A percentile compares a stretch with the other conserved stretches of the same genome.
Evolutionary conservation across 257 asterid genomes (phyloP).

Genomic region (Pogostemon cablin): DNA sequence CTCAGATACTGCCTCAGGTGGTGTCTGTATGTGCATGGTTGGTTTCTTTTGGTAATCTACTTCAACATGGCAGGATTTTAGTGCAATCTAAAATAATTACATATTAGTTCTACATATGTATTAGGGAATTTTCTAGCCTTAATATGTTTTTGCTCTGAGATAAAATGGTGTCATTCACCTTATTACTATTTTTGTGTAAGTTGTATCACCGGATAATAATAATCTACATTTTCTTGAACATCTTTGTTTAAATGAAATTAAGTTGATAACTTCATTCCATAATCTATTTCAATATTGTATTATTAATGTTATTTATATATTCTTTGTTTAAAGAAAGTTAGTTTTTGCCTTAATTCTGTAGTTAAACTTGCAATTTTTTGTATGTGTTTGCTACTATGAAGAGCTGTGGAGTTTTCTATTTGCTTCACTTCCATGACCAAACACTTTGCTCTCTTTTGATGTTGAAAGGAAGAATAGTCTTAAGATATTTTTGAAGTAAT

Average conservation of each 20-base stretch:
- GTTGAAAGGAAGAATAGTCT: neutral
- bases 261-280: neutral
- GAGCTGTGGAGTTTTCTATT: conserved; percentile 16
- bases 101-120: neutral
- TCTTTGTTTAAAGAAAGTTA: conserved; percentile 9
- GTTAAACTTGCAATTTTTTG: conserved; percentile 7
- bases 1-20: neutral
- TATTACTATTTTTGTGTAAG: neutral
- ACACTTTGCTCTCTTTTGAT: conserved; percentile 5
- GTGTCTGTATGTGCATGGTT: conserved; percentile 8
- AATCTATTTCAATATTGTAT: neutral
- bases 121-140: conserved; percentile 12
- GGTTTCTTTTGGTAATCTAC: conserved; percentile 11
- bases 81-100: conserved; percentile 4
- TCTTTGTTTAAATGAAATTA: conserved; percentile 12
- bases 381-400: conserved; percentile 22
- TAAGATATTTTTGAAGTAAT: conserved; percentile 25
- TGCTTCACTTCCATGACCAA: neutral
- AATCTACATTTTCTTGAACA: neutral
- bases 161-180: neutral
- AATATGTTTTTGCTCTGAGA: conserved; percentile 10
- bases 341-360: conserved; percentile 10
- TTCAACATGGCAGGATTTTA: conserved; percentile 3
- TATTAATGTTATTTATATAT: neutral
- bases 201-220: conserved; percentile 5